Conservation (phyloP, 352 stramenopile species). For the Phytophthora agathidicida region DNA sequence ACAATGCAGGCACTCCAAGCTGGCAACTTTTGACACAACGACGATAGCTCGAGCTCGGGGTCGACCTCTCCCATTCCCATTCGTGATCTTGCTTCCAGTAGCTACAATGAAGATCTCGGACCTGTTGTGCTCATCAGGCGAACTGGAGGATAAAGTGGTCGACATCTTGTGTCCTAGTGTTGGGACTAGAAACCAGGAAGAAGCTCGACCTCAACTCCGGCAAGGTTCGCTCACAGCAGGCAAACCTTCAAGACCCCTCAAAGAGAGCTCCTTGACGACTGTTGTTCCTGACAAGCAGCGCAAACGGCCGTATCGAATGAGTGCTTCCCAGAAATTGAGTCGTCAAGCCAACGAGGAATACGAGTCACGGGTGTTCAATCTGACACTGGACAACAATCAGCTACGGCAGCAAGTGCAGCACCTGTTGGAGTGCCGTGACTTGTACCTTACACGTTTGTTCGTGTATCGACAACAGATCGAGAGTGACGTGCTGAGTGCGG, state of each 20-base stretch:
- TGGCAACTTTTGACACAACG: too few species aligned
- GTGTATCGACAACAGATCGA: conserved; percentile 14
- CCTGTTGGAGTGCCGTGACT: conserved; percentile 16
- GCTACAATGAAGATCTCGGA: conserved; percentile 12
- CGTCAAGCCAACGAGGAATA: not conserved
- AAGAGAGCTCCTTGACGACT: too few species aligned
- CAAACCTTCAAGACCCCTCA: too few species aligned
- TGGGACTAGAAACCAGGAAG: too few species aligned
- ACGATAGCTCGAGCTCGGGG: too few species aligned
- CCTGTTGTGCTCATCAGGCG: conserved; percentile 4
- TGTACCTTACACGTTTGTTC: conserved; percentile 15
- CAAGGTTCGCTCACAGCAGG: too few species aligned
- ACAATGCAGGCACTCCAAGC: too few species aligned
- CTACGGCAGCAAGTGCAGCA: conserved; percentile 20
- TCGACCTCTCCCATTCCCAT: too few species aligned
- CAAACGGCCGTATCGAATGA: conserved; percentile 22
- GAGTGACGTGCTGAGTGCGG: conserved; percentile 1
- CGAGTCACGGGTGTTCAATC: conserved; percentile 22
- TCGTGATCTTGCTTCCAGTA: not conserved
- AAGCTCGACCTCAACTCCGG: not conserved
- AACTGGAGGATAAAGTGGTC: not conserved
- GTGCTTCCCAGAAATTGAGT: conserved; percentile 4
- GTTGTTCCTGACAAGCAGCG: conserved; percentile 21
- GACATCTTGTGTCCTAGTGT: too few species aligned
- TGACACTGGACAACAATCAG: conserved; percentile 33